Percentiles rank a stretch among this genome's conserved stretches.
Conservation (phyloP, 371 early-diverging fungal species). For the Coemansia sp. region DNA sequence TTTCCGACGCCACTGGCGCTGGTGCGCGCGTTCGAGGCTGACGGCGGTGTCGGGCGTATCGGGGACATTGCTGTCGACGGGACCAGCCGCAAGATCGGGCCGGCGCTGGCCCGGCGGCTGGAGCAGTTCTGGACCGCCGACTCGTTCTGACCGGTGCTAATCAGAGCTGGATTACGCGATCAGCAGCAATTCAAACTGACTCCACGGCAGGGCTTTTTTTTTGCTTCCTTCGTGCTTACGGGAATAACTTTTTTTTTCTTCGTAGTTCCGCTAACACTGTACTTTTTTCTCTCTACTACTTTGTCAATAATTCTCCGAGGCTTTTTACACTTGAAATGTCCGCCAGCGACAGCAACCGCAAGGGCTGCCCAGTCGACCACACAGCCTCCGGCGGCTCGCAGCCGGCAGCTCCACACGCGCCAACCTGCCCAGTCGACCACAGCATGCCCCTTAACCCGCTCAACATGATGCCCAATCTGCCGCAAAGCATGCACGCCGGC, state of each 20-base stretch:
- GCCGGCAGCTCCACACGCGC: background rate
- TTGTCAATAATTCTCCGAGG: too few relatives aligned
- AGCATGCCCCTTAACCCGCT: slow-evolving; percentile 59
- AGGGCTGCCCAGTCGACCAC: background rate
- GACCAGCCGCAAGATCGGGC: slow-evolving; percentile 57
- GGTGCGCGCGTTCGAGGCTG: slow-evolving; percentile 49
- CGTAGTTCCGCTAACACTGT: too few relatives aligned
- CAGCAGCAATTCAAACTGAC: too few relatives aligned
- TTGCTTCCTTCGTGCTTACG: too few relatives aligned
- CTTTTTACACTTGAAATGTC: too few relatives aligned
- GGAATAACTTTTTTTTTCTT: too few relatives aligned
- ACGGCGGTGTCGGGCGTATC: slow-evolving; percentile 29
- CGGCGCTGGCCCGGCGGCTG: slow-evolving; percentile 55
- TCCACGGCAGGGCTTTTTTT: too few relatives aligned
- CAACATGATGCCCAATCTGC: slow-evolving; percentile 82
- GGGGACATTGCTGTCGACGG: slow-evolving; percentile 42
- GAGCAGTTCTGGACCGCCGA: slow-evolving; percentile 61
- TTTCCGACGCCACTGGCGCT: slow-evolving; percentile 69
- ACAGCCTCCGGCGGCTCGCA: background rate
- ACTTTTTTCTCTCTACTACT: too few relatives aligned
- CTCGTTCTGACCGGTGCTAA: slow-evolving; percentile 12
- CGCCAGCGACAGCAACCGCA: too few relatives aligned
- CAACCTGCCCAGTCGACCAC: slow-evolving; percentile 48
- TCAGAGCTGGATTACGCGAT: too few relatives aligned
- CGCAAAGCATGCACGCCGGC: slow-evolving; percentile 65